These are phyloP conservation scores for Omphalotus guepiniiformis DNA, from an alignment of 768 basidiomycete species.

Conservation along the genomic window DNA sequence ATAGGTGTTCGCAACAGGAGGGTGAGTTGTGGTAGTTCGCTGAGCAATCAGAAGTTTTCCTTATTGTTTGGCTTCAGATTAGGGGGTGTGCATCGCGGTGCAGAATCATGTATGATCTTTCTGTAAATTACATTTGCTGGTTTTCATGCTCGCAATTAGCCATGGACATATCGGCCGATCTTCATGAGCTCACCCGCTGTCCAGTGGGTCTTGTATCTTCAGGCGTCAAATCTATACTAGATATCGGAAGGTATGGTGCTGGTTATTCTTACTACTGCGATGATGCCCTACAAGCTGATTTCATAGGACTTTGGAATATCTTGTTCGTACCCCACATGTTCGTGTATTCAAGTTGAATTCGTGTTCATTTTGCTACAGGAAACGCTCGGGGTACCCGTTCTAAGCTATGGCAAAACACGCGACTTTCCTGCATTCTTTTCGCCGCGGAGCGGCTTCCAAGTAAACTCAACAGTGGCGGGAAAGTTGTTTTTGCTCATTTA, in stretches of 20 bases:
- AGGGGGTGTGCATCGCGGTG: constrained; percentile 82
- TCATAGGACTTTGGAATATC: constrained; percentile 73
- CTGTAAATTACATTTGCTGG: neutral
- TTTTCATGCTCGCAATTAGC: constrained; percentile 39
- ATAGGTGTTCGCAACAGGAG: constrained; percentile 89
- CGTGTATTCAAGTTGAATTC: too few species aligned
- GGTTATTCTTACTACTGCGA: neutral
- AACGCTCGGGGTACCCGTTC: constrained; percentile 11
- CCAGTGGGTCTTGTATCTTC: constrained; percentile 91
- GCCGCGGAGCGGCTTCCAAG: constrained; percentile 77
- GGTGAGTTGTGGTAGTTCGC: constrained; percentile 58
- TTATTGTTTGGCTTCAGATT: constrained; percentile 45
- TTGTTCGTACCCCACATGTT: constrained; percentile 37
- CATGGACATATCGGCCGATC: constrained; percentile 93
- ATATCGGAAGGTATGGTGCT: constrained; percentile 77
- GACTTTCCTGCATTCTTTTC: constrained; percentile 93
- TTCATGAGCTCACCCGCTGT: constrained; percentile 84
- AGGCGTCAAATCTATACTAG: constrained; percentile 92
- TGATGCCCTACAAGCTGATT: neutral
- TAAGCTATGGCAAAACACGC: constrained; percentile 68
- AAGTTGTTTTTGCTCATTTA: neutral
- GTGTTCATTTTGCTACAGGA: too few species aligned
- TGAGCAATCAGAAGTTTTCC: neutral
- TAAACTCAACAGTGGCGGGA: constrained; percentile 28
- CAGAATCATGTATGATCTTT: constrained; percentile 49